Percentiles rank a stretch among this genome's conserved stretches.
Evolutionary conservation across 148 eudicot species (phyloP).

Genomic region (Dysphania ambrosioides): DNA sequence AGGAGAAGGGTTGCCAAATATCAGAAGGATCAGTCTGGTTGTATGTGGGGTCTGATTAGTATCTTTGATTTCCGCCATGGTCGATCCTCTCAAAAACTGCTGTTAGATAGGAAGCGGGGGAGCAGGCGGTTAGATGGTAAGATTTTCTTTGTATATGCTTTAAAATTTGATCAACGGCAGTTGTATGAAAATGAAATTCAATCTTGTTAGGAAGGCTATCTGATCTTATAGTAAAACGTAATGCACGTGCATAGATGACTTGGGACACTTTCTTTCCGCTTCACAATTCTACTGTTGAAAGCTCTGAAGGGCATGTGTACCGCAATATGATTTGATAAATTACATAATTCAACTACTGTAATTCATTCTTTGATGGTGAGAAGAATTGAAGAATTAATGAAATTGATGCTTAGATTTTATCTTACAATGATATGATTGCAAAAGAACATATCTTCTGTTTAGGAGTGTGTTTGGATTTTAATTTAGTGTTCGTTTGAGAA

Average conservation of each 20-base stretch:
- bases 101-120: conserved; percentile 57
- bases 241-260: neutral
- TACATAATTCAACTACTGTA: no score
- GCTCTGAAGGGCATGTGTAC: neutral
- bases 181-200: neutral
- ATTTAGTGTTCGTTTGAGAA: neutral
- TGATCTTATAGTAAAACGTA: neutral
- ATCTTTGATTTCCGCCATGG: conserved; percentile 78
- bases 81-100: conserved; percentile 57
- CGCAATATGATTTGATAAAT: no score
- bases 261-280: neutral
- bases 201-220: conserved; percentile 4
- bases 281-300: neutral
- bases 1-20: conserved; percentile 36
- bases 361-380: no score
- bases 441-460: neutral
- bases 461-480: neutral
- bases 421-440: neutral
- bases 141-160: conserved; percentile 16
- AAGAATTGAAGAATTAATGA: no score
- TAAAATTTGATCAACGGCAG: neutral
- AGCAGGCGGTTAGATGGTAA: conserved; percentile 54
- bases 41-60: conserved; percentile 78
- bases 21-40: conserved; percentile 73
- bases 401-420: no score